Conservation (phyloP, 2,329 filamentous ascomycete species). For the Thelonectria rubi region DNA sequence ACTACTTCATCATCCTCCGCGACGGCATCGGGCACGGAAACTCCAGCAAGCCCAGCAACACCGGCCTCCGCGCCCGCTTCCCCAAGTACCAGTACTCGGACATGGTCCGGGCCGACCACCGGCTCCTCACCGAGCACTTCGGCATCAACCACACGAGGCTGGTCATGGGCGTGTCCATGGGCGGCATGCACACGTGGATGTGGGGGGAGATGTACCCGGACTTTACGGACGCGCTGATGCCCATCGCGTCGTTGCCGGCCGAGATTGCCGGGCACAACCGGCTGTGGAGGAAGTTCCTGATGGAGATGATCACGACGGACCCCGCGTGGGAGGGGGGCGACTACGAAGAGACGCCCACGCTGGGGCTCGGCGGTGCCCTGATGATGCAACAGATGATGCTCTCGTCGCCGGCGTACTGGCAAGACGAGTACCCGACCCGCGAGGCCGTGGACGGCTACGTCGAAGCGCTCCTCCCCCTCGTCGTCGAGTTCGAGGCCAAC, state of each 20-base stretch:
- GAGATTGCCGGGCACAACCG: constrained; percentile 26
- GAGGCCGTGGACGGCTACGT: constrained; percentile 18
- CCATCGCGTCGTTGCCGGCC: constrained; percentile 18
- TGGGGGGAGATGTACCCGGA: constrained; percentile 1
- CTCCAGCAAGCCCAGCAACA: constrained; percentile 29
- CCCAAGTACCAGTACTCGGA: constrained; percentile 27
- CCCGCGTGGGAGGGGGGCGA: constrained; percentile 21
- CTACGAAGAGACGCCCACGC: constrained; percentile 10
- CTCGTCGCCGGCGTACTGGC: constrained; percentile 22
- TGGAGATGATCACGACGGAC: constrained; percentile 18
- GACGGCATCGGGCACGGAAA: constrained; percentile 28
- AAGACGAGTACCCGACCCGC: constrained; percentile 15
- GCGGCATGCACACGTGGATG: constrained; percentile 32
- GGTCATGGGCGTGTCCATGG: constrained; percentile 25
- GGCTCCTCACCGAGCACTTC: constrained; percentile 15
- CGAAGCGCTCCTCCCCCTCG: constrained; percentile 2
- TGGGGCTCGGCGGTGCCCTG: constrained; percentile 10
- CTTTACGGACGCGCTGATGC: constrained; percentile 26
- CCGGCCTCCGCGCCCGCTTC: constrained; percentile 3
- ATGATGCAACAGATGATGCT: constrained; percentile 27
- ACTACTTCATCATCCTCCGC: constrained; percentile 30
- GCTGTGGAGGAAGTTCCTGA: constrained; percentile 21
- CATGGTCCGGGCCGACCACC: constrained; percentile 19
- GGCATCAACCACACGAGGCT: constrained; percentile 13
- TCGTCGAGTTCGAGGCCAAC: constrained; percentile 20